Conservation (phyloP, 139 green algal genomes). For the Auxenochlorella protothecoides region DNA sequence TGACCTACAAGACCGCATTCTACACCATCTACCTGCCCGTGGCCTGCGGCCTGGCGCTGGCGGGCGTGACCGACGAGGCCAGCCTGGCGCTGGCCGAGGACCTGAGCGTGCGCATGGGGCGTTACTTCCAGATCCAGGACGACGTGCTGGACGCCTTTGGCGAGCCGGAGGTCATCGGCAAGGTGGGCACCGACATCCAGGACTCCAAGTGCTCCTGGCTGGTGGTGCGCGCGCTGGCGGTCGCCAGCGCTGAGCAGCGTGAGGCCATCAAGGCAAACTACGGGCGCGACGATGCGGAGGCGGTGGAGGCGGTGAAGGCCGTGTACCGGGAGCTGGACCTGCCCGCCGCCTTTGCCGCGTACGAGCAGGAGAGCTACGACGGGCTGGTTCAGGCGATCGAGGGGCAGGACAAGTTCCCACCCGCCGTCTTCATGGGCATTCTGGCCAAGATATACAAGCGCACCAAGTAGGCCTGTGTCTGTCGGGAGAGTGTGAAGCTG, state of each 20-base stretch:
- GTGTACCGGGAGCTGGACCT: conserved; percentile 82
- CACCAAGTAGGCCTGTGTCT: conserved; percentile 55
- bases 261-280: conserved; percentile 83
- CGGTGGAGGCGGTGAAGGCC: conserved; percentile 73
- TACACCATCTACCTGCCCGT: conserved; percentile 96
- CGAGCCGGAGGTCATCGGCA: conserved; percentile 87
- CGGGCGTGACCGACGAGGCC: conserved; percentile 45
- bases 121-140: conserved; percentile 98
- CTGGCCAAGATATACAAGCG: conserved; percentile 96
- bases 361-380: conserved; percentile 69
- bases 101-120: conserved; percentile 81
- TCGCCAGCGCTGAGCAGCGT: conserved; percentile 64
- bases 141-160: conserved; percentile 96
- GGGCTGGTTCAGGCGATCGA: conserved; percentile 54
- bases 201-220: conserved; percentile 99
- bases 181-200: conserved; percentile 95
- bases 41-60: conserved; percentile 79
- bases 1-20: conserved; percentile 92
- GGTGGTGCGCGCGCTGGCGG: conserved; percentile 81
- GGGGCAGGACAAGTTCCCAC: conserved; percentile 66
- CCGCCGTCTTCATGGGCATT: conserved; percentile 72
- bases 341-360: conserved; percentile 70
- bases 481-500: too few relatives aligned
- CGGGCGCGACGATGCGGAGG: conserved; percentile 59
- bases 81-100: conserved; percentile 51